phyloP scores from a whole-genome alignment of 305 asterid species.

The Solanum hybrid region DNA sequence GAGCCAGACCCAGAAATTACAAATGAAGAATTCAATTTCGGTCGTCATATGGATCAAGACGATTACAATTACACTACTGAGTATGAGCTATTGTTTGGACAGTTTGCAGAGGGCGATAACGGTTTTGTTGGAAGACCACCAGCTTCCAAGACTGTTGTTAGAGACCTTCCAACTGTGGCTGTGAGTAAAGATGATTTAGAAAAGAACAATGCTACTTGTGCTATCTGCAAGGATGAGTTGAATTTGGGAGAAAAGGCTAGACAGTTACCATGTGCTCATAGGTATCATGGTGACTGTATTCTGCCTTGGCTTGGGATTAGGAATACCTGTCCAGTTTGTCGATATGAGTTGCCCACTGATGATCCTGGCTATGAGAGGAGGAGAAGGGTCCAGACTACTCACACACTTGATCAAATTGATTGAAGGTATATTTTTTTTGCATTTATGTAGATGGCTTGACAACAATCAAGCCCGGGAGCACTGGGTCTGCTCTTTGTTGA shows the following conservation, averaged over 20 bases:
- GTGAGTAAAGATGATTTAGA: slow-evolving; percentile 18
- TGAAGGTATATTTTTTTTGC: slow-evolving; percentile 13
- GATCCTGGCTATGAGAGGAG: slow-evolving; percentile 27
- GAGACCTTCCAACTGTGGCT: slow-evolving; percentile 22
- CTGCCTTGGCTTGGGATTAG: slow-evolving; percentile 32
- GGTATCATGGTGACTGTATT: slow-evolving; percentile 33
- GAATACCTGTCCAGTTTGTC: slow-evolving; percentile 43
- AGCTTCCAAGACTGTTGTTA: slow-evolving; percentile 18
- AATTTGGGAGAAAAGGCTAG: slow-evolving; percentile 19
- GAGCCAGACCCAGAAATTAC: slow-evolving; percentile 17
- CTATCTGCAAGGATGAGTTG: slow-evolving; percentile 36
- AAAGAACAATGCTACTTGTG: slow-evolving; percentile 17
- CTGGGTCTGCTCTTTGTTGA: neutral
- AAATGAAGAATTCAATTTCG: slow-evolving; percentile 8
- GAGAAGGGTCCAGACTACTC: slow-evolving; percentile 7
- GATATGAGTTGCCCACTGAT: slow-evolving; percentile 36
- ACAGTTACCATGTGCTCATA: slow-evolving; percentile 27
- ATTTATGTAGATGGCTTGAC: neutral
- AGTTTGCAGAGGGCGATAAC: slow-evolving; percentile 18
- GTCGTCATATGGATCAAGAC: slow-evolving; percentile 13
- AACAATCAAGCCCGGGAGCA: neutral
- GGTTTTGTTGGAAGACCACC: slow-evolving; percentile 23
- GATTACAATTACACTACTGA: slow-evolving; percentile 24
- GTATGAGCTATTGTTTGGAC: slow-evolving; percentile 25
- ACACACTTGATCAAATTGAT: slow-evolving; percentile 4